Conservation (phyloP, 768 basidiomycete genomes). For the Mycena vulgaris region DNA sequence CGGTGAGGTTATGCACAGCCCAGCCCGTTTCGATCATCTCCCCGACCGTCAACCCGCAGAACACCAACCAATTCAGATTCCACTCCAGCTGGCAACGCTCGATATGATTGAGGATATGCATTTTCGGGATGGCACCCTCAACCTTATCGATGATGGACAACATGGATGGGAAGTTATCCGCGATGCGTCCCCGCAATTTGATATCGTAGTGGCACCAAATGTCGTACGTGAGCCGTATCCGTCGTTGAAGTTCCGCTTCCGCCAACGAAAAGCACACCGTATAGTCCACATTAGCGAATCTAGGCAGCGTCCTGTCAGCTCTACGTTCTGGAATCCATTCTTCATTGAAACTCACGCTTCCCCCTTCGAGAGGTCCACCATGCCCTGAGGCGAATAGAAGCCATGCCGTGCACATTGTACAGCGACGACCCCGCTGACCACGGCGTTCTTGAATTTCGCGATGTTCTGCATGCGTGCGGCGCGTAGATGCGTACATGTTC, state of each 20-base stretch:
- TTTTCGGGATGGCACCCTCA: constrained; percentile 45
- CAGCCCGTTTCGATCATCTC: constrained; percentile 47
- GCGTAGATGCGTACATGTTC: constrained; percentile 45
- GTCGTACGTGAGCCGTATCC: constrained; percentile 47
- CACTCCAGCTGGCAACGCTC: constrained; percentile 41
- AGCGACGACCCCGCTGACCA: constrained; percentile 46
- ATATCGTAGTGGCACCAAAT: constrained; percentile 47
- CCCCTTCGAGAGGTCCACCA: constrained; percentile 24
- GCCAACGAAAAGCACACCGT: not conserved
- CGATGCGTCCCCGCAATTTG: constrained; percentile 20
- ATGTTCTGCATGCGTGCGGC: constrained; percentile 46
- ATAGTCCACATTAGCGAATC: constrained; percentile 21
- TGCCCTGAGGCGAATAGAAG: constrained; percentile 39
- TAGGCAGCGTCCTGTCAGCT: not conserved
- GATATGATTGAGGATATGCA: constrained; percentile 48
- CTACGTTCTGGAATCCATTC: not conserved
- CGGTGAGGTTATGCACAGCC: constrained; percentile 31
- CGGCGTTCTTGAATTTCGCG: constrained; percentile 46
- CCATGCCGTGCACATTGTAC: too few species aligned
- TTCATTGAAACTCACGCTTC: constrained; percentile 23
- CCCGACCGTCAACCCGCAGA: constrained; percentile 43
- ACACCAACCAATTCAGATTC: constrained; percentile 44
- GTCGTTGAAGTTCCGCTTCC: constrained; percentile 5
- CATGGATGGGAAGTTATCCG: not conserved
- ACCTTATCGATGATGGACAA: too few species aligned